A percentile compares a stretch with the other conserved stretches of the same genome.
These are phyloP conservation scores for Suhomyces anneliseae DNA, from an alignment of 1,139 yeast genomes.

Conservation along the genomic window DNA sequence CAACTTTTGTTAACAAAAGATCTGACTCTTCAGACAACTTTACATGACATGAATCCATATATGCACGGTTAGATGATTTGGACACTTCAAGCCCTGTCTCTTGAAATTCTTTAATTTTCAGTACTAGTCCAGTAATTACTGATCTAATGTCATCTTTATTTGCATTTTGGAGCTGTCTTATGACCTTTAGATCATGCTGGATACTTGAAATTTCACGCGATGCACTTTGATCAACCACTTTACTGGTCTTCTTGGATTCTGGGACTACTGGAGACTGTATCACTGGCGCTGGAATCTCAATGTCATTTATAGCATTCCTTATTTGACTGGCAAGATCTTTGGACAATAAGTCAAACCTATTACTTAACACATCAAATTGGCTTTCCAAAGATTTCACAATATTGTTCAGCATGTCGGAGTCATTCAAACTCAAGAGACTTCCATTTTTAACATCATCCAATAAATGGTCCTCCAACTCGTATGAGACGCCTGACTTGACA, in stretches of 20 bases:
- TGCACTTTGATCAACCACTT: background rate
- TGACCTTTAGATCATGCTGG: slow-evolving; percentile 57
- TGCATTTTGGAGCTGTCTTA: slow-evolving; percentile 58
- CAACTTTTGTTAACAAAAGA: slow-evolving; percentile 71
- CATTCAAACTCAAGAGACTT: slow-evolving; percentile 57
- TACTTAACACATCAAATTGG: slow-evolving; percentile 31
- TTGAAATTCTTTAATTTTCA: slow-evolving; percentile 50
- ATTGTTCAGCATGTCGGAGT: slow-evolving; percentile 24
- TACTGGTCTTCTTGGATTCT: slow-evolving; percentile 1
- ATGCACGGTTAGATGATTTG: slow-evolving; percentile 55
- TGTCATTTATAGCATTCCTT: slow-evolving; percentile 22
- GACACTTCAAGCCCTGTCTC: slow-evolving; percentile 43
- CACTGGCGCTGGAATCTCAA: slow-evolving; percentile 21
- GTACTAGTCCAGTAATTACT: slow-evolving; percentile 45
- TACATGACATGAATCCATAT: slow-evolving; percentile 75
- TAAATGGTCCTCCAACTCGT: slow-evolving; percentile 75
- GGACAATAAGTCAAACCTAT: slow-evolving; percentile 31
- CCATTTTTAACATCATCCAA: slow-evolving; percentile 63
- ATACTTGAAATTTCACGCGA: slow-evolving; percentile 34
- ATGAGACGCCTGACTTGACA: slow-evolving; percentile 56
- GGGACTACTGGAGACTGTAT: slow-evolving; percentile 3
- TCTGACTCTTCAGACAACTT: slow-evolving; percentile 80
- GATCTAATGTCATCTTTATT: slow-evolving; percentile 45
- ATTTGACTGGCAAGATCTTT: slow-evolving; percentile 24
- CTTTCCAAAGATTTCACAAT: slow-evolving; percentile 24